phyloP scores from a whole-genome alignment of 2,329 filamentous ascomycete species.

The Geoglossum cookeanum region DNA sequence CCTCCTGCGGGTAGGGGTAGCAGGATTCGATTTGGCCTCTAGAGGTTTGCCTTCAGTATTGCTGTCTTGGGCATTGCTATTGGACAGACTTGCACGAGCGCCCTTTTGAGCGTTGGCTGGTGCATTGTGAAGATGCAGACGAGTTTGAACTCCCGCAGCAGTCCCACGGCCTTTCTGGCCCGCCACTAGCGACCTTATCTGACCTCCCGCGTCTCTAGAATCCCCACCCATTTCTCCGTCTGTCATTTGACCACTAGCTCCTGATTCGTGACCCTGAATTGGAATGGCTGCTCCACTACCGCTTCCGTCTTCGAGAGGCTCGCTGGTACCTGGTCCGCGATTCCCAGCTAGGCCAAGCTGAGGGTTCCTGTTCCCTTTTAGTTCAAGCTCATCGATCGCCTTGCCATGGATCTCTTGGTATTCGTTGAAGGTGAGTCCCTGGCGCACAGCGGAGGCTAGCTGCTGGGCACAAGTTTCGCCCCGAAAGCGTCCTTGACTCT shows the following conservation, averaged over 20 bases:
- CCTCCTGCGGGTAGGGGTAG: slow-evolving; percentile 24
- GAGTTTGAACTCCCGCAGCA: background rate
- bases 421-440: background rate
- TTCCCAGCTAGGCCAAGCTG: background rate
- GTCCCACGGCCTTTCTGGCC: background rate
- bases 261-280: too few species aligned
- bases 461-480: background rate
- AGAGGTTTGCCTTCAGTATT: background rate
- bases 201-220: background rate
- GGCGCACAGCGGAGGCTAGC: background rate
- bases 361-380: too few species aligned
- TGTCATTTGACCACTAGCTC: background rate
- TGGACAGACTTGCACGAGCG: background rate
- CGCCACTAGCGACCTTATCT: background rate
- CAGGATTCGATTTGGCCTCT: background rate
- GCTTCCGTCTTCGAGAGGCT: background rate
- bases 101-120: background rate
- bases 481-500: background rate
- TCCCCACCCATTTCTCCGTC: background rate
- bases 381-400: background rate
- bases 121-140: background rate
- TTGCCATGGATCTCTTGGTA: background rate
- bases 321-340: background rate
- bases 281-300: background rate
- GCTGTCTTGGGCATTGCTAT: background rate